Percentiles rank a stretch among this genome's conserved stretches.
These are phyloP conservation scores for Friedmanniomyces endolithicus DNA, from an alignment of 495 filamentous ascomycete genomes.

Conservation along the genomic window DNA sequence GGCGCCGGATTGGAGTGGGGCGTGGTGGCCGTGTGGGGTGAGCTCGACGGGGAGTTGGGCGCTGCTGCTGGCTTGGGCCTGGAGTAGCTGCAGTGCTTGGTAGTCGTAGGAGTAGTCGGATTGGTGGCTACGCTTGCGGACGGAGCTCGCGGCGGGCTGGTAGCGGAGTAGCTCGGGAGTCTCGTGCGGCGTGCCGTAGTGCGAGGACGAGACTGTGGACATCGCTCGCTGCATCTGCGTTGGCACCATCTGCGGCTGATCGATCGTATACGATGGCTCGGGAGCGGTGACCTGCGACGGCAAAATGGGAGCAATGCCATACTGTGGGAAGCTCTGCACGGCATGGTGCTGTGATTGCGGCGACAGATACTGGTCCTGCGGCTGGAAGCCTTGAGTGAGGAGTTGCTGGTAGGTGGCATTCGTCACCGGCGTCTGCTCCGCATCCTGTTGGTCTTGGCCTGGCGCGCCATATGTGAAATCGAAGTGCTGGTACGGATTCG, in stretches of 20 bases:
- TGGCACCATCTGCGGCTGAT: slow-evolving; percentile 14
- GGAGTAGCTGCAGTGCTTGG: slow-evolving; percentile 19
- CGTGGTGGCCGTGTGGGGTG: slow-evolving; percentile 26
- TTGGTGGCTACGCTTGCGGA: slow-evolving; percentile 12
- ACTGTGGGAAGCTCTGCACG: slow-evolving; percentile 16
- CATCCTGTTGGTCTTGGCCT: slow-evolving; percentile 33
- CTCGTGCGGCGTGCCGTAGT: slow-evolving; percentile 15
- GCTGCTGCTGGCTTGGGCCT: slow-evolving; percentile 19
- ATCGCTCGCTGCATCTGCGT: slow-evolving; percentile 7
- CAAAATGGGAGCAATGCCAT: slow-evolving; percentile 12
- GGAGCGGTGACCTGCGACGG: slow-evolving; percentile 16
- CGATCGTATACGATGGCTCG: slow-evolving; percentile 11
- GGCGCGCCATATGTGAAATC: slow-evolving; percentile 52
- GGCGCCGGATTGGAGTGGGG: slow-evolving; percentile 20
- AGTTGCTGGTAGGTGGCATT: slow-evolving; percentile 10
- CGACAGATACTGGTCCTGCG: not conserved
- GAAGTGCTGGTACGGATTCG: slow-evolving; percentile 52
- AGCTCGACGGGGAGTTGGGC: slow-evolving; percentile 21
- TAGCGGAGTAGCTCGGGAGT: slow-evolving; percentile 11
- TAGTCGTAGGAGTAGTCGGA: slow-evolving; percentile 15
- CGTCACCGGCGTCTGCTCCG: slow-evolving; percentile 15
- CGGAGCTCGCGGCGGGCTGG: slow-evolving; percentile 1
- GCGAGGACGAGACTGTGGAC: slow-evolving; percentile 13
- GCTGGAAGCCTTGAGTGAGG: slow-evolving; percentile 15
- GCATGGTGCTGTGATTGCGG: slow-evolving; percentile 1